Evolutionary conservation across 2,329 filamentous ascomycete genomes (phyloP), one percentile per base, ranked within the genome.

Genomic region (Didymellaceae sp.): DNA sequence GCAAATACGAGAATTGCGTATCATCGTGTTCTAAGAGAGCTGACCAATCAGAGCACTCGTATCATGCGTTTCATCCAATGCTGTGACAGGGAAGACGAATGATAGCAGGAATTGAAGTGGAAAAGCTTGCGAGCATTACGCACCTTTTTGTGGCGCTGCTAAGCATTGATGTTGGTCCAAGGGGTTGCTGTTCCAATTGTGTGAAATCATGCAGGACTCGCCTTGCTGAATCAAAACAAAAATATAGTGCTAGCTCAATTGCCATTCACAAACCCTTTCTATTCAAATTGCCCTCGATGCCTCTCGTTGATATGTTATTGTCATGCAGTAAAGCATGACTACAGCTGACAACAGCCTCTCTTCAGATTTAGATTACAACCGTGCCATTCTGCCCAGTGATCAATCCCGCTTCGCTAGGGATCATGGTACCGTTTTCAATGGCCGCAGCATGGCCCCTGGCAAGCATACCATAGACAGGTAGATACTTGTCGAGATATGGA

Each of bases 401-500:
- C 24, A 71, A 54, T 5, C 43, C 66, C 56, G 54, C 75, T 74
- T 89, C 80, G 0, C 86, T 83, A 1, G 81, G 77, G 13, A 80
- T 57, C 8, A 88, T 57, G 0, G 80, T 83, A 0, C 86, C 86
- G 38, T 86, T 85, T 45, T 77, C 62, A 31, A 87, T 74, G 4
- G 86, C 84, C 9, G 80, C 82, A 4, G 77, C 80, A 66, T 89
- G 86, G 5, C 76, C 80, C 45, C 86, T 74, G 17, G 86, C 86
- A 43, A 89, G 66, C 66, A 82, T 79, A 1, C 84, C 86, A 67
- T 88, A 89, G 21, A 80, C 82, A 2, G 87, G 86, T 65, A 83
- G 77, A 64, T 86, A 88, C 72, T 76, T 76, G 67, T 88, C 85
- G 41, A 90, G 73, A 71, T 79, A 87, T 10, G 86, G 85, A 51